phyloP scores from a whole-genome alignment of 352 stramenopile species.

The Globisporangium spiculum region DNA sequence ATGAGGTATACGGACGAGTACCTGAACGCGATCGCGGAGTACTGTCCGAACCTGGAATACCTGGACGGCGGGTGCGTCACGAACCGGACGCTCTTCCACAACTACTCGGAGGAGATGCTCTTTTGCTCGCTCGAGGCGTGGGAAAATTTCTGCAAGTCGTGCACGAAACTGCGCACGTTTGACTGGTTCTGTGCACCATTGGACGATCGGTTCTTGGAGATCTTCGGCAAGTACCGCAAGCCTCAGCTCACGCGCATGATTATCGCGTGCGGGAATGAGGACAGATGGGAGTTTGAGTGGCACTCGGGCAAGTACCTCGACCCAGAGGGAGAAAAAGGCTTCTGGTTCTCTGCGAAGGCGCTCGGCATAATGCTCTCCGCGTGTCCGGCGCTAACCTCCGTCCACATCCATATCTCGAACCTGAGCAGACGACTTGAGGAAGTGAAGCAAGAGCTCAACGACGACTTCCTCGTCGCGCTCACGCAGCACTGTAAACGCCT shows the following conservation, averaged over 20 bases:
- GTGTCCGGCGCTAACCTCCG: neutral
- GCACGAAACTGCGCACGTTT: neutral
- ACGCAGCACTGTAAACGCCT: neutral
- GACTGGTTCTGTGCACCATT: neutral
- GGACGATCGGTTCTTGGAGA: neutral
- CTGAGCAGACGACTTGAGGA: neutral
- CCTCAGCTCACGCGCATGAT: neutral
- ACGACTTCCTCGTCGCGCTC: neutral
- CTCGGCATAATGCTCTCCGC: neutral
- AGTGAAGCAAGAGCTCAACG: neutral
- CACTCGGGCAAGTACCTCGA: neutral
- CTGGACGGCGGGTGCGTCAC: neutral
- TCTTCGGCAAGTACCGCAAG: neutral
- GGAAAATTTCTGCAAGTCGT: neutral
- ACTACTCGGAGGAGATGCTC: too few species aligned
- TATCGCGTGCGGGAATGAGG: neutral
- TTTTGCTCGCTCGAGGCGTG: neutral
- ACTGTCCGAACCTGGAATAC: too few species aligned
- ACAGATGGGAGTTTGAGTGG: neutral
- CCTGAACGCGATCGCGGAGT: too few species aligned
- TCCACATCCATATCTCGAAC: neutral
- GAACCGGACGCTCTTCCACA: neutral
- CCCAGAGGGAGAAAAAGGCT: neutral
- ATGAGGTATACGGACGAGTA: neutral
- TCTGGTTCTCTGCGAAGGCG: neutral